Evolutionary conservation across 1,284 basidiomycete genomes (phyloP), one percentile per base, ranked within the genome.

Genomic region (Irpex lacteus): DNA sequence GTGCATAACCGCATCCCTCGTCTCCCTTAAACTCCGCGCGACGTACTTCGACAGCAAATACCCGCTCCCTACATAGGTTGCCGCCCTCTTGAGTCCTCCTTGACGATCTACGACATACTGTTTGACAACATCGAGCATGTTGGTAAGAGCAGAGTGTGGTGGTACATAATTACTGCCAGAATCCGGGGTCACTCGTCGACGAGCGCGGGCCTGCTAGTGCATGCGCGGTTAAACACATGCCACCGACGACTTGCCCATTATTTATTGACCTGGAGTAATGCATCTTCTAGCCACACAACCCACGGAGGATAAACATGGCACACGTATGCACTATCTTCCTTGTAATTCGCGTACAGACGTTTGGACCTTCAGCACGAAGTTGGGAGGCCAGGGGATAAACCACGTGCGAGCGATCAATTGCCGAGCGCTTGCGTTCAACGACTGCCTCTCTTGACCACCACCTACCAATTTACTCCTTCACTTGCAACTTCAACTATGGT

Each of bases 1-100:
- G 67, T 86, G 81, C 68, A 89, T 80, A 59, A 92, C 78, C 61
- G 81, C 83, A 58, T 86, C 85, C 69, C 92, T 88, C 60, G 89
- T 82, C 67, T 95, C 92, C 59, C 50, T 85, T 50, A 95, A 76
- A 52, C 90, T 82, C 59, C 86, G 80, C 34, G 79, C 73, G 60
- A 92, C 80, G 78, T 94, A 95, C 21, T 81, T 74, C 21, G 84
- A 84, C n/a, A 87, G 77, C 36, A 90, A 70, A 73, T 95, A 96
- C 38, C 86, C 76, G 2, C 88, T 87, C 4, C 90, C 91, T 5
- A 84, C 72, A 60, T 86, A 73, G 18, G 80, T 80, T 1, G 80
- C 82, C 3, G 78, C 72, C 57, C 78, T 76, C 37, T 74, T 67
- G 32, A 91, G 61, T 1, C 80, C 80, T 36, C 74, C 69, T 59